These are phyloP conservation scores for Solanum etuberosum DNA, from an alignment of 257 asterid species.

Conservation along the genomic window DNA sequence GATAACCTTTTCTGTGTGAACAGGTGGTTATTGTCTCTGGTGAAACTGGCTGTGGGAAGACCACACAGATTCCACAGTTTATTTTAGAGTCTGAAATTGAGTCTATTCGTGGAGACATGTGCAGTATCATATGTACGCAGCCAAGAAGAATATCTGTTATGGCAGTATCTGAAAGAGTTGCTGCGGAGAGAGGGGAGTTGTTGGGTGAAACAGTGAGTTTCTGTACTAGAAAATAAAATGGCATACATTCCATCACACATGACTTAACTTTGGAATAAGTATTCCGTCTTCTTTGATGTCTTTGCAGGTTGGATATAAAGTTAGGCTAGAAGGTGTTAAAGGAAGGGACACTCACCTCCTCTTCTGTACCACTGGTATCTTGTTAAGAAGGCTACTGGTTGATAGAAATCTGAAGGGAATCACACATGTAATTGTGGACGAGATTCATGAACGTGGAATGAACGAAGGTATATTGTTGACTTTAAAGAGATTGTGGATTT, in stretches of 20 bases:
- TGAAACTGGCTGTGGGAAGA: conserved; percentile 99
- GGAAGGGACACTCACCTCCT: conserved; percentile 95
- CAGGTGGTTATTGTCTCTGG: conserved; percentile 94
- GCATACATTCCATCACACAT: neutral
- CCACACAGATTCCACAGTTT: conserved; percentile 91
- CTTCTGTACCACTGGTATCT: conserved; percentile 96
- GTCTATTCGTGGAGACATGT: conserved; percentile 50
- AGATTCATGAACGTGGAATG: conserved; percentile 97
- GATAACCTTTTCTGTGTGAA: conserved; percentile 3
- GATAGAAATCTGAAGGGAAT: conserved; percentile 82
- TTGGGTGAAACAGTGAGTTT: conserved; percentile 87
- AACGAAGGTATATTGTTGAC: conserved; percentile 62
- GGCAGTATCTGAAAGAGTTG: conserved; percentile 91
- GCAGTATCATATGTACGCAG: conserved; percentile 86
- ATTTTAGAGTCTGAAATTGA: conserved; percentile 82
- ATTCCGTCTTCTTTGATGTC: conserved; percentile 1
- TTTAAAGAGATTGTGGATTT: neutral
- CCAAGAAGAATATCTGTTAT: conserved; percentile 93
- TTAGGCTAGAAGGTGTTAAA: conserved; percentile 85
- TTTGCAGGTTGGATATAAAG: conserved; percentile 88
- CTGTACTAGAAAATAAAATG: neutral
- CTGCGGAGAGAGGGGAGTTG: conserved; percentile 86
- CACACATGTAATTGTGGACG: conserved; percentile 89
- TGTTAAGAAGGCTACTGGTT: conserved; percentile 70
- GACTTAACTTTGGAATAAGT: neutral